These are phyloP conservation scores for Plasmodium ovale DNA, from an alignment of 169 alveolate genomes.

Conservation along the genomic window DNA sequence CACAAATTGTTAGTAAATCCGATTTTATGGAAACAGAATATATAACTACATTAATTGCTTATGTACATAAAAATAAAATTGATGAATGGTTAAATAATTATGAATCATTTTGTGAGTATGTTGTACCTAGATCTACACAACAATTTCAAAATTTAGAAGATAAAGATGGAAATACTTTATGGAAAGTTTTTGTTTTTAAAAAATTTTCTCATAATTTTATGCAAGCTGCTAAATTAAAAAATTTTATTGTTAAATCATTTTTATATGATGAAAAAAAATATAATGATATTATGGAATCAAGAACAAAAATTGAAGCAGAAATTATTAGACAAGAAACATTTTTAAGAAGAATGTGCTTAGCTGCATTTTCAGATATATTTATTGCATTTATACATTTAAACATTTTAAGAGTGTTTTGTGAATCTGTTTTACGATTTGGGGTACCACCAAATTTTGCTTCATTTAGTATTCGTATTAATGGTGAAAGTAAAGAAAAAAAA, in stretches of 20 bases:
- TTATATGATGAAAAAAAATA: conserved; percentile 88
- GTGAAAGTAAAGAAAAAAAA: conserved; percentile 73
- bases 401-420: conserved; percentile 92
- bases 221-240: conserved; percentile 81
- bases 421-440: conserved; percentile 92
- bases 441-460: conserved; percentile 92
- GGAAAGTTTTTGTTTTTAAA: conserved; percentile 87
- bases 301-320: conserved; percentile 88
- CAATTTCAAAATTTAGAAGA: conserved; percentile 81
- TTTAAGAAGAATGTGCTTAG: conserved; percentile 89
- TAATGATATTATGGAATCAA: conserved; percentile 82
- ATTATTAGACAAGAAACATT: conserved; percentile 89
- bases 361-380: conserved; percentile 91
- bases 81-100: conserved; percentile 82
- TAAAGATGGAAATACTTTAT: conserved; percentile 84
- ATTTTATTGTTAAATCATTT: conserved; percentile 86
- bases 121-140: conserved; percentile 90
- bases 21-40: conserved; percentile 89
- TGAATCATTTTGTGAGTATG: conserved; percentile 82
- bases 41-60: conserved; percentile 87
- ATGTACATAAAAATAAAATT: conserved; percentile 85
- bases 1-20: conserved; percentile 86
- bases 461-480: conserved; percentile 80
- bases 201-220: conserved; percentile 84
- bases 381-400: conserved; percentile 90